Evolutionary conservation across 805 yeast genomes (phyloP), one percentile per base, ranked within the genome.

Genomic region (Barnettozyma sp.): DNA sequence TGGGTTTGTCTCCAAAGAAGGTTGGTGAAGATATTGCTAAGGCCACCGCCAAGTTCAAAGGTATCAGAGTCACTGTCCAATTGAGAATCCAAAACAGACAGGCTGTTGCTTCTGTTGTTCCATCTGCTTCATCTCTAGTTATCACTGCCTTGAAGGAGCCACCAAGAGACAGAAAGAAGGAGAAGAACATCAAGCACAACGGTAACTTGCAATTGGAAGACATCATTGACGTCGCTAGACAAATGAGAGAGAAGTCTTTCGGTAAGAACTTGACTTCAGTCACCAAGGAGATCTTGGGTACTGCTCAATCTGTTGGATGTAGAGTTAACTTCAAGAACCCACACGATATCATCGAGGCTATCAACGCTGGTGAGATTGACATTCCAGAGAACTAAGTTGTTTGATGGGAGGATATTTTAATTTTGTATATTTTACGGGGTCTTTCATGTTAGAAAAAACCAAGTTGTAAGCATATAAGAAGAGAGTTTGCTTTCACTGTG

Each of bases 11-110:
- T 49, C 97, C 98, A 77, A 92, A 90, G 94, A 90, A 92, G 82
- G 96, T 92, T 66, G 98, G 98, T 88, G 98, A 92, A 75, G 98
- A 92, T 69, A 92, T 92, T 63, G 98, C 98, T 69, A 92, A 92
- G 82, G 98, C 98, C 69, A 90, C 98, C 76, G 82, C 84, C 76
- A 78, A 82, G 66, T 90, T 79, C 94, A 92, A 92, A 77, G 98
- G 98, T 79, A 90, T 92, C 64, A 85, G 90, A 73, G 97, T 92
- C 65, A 92, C 98, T 56, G 97, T 92, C 52, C 95, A 87, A 76
- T 80, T 92, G 71, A 92, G 81, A 71, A 88, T 92, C 66, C 98
- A 92, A 78, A 92, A 92, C 94, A 88, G 98, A 82, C 98, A 92
- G 77, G 98, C 98, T 62, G 74, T 81, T 57, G 95, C 94, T 58